Evolutionary conservation across 2,329 filamentous ascomycete species (phyloP), one percentile per base, ranked within the genome.

Genomic region (Gremmenia infestans): DNA sequence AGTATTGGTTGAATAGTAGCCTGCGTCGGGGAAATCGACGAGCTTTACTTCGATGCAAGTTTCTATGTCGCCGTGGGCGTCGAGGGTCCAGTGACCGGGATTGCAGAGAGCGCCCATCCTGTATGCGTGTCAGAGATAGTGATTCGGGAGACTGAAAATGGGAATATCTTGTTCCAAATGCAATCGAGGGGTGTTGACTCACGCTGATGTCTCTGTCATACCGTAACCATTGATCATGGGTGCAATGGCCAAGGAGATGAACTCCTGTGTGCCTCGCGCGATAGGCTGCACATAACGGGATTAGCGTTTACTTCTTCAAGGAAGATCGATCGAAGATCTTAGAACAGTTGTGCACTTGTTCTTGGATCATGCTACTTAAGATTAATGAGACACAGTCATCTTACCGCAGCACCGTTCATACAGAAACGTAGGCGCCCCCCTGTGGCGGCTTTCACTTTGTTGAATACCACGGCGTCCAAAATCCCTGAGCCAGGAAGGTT

Each of bases 201-300:
- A 65, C 66, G 88, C 90, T 61, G 85, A 84, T 2, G 93, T 97
- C 76, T 97, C 93, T 1, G 93, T 97, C 64, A 97, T 78, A 58
- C 93, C 93, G 70, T 97, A 97, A 8, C 93, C 93, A 61, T 80
- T 83, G 64, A 97, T 85, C 91, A 97, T 96, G 25, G 93, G 93
- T 19, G 90, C 89, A 52, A 97, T 83, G 40, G 91, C 87, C 73
- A 96, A 81, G 48, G 91, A 96, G 68, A 97, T 81, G 77, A 97
- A 97, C 58, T 86, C 83, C 71, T 91, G 87, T 1, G 93, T 97
- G 49, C 89, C 87, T 68, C 87, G 85, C 19, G 92, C 85, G 62
- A 97, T 87, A 28, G 91, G 91, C 50, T 32, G 9, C 9, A 32
- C 9, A 12, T 3, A 9, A 32, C 8, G 9, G 28, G 28, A 32